Conservation (phyloP, 495 filamentous ascomycete species). For the Podospora conica region DNA sequence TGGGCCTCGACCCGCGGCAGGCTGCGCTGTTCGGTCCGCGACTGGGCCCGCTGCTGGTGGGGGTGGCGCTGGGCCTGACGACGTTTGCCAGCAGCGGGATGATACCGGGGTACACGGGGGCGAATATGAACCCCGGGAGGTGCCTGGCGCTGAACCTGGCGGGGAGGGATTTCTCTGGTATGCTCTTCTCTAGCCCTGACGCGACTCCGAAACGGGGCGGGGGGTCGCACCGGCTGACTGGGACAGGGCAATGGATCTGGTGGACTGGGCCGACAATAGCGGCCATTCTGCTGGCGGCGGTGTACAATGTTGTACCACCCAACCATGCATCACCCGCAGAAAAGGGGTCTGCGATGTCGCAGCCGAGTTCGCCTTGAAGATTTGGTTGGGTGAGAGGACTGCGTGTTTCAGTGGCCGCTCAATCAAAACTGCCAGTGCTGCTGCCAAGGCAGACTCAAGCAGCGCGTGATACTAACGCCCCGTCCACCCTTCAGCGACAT, state of each 20-base stretch:
- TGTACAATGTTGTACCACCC: constrained; percentile 27
- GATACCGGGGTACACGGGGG: constrained; percentile 40
- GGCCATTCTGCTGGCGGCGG: constrained; percentile 4
- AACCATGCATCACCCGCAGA: background rate
- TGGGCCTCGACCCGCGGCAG: constrained; percentile 53
- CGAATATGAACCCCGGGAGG: constrained; percentile 27
- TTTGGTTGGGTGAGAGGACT: background rate
- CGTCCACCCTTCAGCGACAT: too few relatives aligned
- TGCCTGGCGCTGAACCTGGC: constrained; percentile 26
- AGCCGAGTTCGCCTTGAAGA: background rate
- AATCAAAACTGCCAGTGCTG: too few relatives aligned
- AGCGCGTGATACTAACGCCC: too few relatives aligned
- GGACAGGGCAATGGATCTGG: constrained; percentile 29
- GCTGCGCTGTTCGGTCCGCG: constrained; percentile 45
- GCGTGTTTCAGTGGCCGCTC: too few relatives aligned
- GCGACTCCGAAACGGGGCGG: too few relatives aligned
- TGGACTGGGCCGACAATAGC: constrained; percentile 20
- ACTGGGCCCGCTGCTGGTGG: constrained; percentile 49
- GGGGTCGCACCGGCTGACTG: background rate
- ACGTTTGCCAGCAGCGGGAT: constrained; percentile 42
- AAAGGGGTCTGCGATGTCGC: background rate
- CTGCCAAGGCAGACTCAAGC: too few relatives aligned
- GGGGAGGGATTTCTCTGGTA: constrained; percentile 22
- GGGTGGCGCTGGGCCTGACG: constrained; percentile 41
- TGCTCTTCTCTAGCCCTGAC: constrained; percentile 10